Evolutionary conservation across 2,329 filamentous ascomycete species (phyloP).

Genomic region (Sporothrix curviconia): DNA sequence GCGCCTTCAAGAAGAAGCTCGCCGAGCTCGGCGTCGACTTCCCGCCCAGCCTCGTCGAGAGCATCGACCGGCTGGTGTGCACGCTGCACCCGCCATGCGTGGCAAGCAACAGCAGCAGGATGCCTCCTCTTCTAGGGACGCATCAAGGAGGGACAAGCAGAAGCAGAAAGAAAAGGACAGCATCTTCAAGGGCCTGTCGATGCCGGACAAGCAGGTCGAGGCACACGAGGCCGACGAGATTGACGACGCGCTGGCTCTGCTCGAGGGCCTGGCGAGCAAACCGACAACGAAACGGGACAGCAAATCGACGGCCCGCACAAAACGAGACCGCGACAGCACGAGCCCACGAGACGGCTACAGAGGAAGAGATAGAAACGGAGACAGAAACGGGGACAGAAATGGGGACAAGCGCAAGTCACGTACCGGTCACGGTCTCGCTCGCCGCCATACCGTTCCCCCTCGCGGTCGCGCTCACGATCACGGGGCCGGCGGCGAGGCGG

Average conservation of each 20-base stretch:
- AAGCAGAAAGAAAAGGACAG: conserved; percentile 45
- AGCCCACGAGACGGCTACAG: conserved; percentile 15
- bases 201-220: conserved; percentile 65
- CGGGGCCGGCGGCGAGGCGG: conserved; percentile 36
- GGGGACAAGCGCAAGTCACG: conserved; percentile 35
- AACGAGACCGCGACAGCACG: conserved; percentile 16
- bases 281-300: conserved; percentile 26
- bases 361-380: too few relatives aligned
- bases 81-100: conserved; percentile 89
- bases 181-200: conserved; percentile 82
- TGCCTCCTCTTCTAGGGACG: not conserved
- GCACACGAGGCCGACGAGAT: conserved; percentile 53
- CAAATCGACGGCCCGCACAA: conserved; percentile 2
- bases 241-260: conserved; percentile 84
- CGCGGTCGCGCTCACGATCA: conserved; percentile 36
- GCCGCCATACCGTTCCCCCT: conserved; percentile 30
- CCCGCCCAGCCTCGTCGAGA: conserved; percentile 86
- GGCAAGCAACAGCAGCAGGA: conserved; percentile 32
- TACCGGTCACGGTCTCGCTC: conserved; percentile 38
- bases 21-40: conserved; percentile 69
- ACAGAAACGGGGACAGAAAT: too few relatives aligned
- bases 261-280: conserved; percentile 79
- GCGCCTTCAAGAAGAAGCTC: conserved; percentile 69
- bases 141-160: conserved; percentile 31
- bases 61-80: conserved; percentile 78